phyloP scores from a whole-genome alignment of 768 basidiomycete species.

The Pisolithus albus region DNA sequence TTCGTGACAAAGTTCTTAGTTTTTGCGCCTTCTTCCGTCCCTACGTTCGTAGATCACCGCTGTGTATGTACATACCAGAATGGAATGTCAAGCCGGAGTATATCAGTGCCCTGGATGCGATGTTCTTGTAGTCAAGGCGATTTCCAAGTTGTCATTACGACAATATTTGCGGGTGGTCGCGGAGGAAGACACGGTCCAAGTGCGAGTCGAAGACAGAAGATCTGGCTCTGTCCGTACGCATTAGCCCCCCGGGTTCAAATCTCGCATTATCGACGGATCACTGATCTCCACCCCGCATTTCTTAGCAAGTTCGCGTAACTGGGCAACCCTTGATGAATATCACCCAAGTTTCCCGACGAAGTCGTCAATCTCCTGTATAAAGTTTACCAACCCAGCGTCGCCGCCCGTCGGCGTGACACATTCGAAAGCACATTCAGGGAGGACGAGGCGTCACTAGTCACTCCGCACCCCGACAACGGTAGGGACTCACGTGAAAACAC shows the following conservation, averaged over 20 bases:
- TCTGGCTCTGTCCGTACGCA: not conserved
- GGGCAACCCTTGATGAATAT: slow-evolving; percentile 44
- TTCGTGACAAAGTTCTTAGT: no score
- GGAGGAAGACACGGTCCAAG: not conserved
- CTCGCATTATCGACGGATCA: slow-evolving; percentile 43
- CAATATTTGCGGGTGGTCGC: not conserved
- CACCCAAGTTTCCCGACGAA: slow-evolving; percentile 45
- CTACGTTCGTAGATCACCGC: not conserved
- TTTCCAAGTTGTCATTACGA: not conserved
- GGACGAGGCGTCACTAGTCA: no score
- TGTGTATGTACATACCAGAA: no score
- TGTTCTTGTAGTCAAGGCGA: not conserved
- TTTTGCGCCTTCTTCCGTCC: not conserved
- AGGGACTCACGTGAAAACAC: no score
- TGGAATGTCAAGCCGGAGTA: no score
- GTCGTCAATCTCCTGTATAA: slow-evolving; percentile 52
- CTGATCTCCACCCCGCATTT: slow-evolving; percentile 31
- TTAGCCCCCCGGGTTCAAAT: slow-evolving; percentile 5
- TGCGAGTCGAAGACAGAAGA: not conserved
- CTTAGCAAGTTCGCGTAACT: slow-evolving; percentile 39
- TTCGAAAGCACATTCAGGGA: no score
- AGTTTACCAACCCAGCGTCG: slow-evolving; percentile 50
- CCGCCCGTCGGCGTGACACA: no score
- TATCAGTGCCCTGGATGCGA: not conserved
- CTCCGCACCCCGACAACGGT: no score